Evolutionary conservation across 1,284 basidiomycete species (phyloP).

Genomic region (Sporisorium exsertum): DNA sequence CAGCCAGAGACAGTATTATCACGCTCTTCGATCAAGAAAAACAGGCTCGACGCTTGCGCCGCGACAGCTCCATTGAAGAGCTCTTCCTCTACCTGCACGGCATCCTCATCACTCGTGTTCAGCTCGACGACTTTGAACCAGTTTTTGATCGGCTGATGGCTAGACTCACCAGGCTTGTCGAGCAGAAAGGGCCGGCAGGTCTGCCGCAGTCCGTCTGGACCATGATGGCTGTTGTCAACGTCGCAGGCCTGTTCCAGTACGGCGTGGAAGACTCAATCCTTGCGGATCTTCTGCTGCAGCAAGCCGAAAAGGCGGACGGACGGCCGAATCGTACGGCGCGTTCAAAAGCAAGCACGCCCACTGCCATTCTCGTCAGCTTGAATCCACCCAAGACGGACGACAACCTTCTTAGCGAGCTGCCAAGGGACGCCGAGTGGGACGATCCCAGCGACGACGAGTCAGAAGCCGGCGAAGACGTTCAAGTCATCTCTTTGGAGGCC

Average conservation of each 20-base stretch:
- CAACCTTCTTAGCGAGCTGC: constrained; percentile 42
- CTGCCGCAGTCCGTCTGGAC: constrained; percentile 85
- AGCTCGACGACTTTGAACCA: constrained; percentile 87
- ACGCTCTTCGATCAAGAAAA: constrained; percentile 82
- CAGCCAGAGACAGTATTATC: constrained; percentile 86
- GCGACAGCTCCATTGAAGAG: constrained; percentile 82
- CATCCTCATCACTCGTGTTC: constrained; percentile 92
- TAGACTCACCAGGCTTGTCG: constrained; percentile 72
- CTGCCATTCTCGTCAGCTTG: constrained; percentile 53
- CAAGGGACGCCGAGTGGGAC: constrained; percentile 44
- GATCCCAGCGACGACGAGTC: constrained; percentile 42
- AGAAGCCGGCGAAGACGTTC: constrained; percentile 71
- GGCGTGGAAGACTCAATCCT: constrained; percentile 81
- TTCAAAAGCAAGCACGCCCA: constrained; percentile 70
- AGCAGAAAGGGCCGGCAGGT: constrained; percentile 23
- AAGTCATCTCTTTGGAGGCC: constrained; percentile 69
- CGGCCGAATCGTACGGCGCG: constrained; percentile 57
- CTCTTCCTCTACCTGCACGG: constrained; percentile 92
- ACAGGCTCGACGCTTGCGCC: constrained; percentile 72
- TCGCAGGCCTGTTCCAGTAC: constrained; percentile 86
- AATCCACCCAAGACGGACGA: constrained; percentile 44
- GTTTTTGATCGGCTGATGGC: constrained; percentile 87
- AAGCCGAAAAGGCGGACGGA: constrained; percentile 17
- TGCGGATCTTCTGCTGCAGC: constrained; percentile 50
- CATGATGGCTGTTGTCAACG: constrained; percentile 90